Evolutionary conservation across 73 alveolate genomes (phyloP).

Genomic region (Tetrahymena borealis): DNA sequence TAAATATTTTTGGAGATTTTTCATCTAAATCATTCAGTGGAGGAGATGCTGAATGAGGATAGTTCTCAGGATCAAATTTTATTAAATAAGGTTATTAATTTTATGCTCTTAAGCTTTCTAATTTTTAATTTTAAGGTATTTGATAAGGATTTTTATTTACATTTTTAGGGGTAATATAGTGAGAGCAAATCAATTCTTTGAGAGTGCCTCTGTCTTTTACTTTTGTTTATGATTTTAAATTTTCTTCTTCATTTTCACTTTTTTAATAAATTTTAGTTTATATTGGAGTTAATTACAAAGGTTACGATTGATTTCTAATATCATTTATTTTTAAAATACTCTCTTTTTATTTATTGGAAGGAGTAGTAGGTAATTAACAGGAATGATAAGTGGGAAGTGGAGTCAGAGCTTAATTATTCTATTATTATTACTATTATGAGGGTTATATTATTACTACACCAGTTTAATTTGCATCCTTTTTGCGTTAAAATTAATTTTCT

Average conservation of each 20-base stretch:
- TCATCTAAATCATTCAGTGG: too few species aligned
- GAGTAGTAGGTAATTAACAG: too few species aligned
- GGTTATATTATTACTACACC: too few species aligned
- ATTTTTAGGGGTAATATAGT: not conserved
- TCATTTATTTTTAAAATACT: not conserved
- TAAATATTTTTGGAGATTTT: too few species aligned
- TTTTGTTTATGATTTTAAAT: not conserved
- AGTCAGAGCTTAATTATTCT: too few species aligned
- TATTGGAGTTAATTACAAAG: not conserved
- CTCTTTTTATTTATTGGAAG: not conserved
- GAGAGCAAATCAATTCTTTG: not conserved
- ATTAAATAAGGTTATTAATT: too few species aligned
- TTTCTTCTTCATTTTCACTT: not conserved
- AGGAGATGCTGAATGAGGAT: too few species aligned
- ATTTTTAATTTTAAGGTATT: not conserved
- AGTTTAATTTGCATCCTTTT: too few species aligned
- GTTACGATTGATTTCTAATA: not conserved
- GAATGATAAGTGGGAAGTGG: too few species aligned
- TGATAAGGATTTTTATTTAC: not conserved
- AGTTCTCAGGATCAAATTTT: too few species aligned
- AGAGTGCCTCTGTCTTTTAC: not conserved
- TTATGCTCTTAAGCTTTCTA: not conserved
- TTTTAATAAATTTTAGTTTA: not conserved
- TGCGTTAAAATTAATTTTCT: not conserved
- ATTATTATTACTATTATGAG: too few species aligned